Conservation (phyloP, 495 filamentous ascomycete genomes). For the Oidiodendron maius region DNA sequence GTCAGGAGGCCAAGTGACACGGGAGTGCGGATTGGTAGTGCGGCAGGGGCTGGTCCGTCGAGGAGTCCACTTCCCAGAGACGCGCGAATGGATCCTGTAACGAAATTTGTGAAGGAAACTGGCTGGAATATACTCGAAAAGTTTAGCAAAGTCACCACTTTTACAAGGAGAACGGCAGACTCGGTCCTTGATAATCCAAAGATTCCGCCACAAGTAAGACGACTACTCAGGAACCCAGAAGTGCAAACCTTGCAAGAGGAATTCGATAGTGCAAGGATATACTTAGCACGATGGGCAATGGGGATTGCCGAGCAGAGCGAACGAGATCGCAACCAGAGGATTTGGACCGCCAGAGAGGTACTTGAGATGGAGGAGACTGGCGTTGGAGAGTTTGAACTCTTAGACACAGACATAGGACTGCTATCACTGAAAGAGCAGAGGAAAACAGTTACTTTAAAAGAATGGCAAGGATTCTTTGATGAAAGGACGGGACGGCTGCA, state of each 20-base stretch:
- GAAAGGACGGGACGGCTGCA: slow-evolving; percentile 61
- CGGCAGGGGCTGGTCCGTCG: slow-evolving; percentile 21
- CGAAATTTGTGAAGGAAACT: slow-evolving; percentile 91
- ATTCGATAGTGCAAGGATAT: slow-evolving; percentile 91
- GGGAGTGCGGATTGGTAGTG: slow-evolving; percentile 25
- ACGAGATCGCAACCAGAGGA: slow-evolving; percentile 70
- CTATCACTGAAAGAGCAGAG: slow-evolving; percentile 66
- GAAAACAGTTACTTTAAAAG: slow-evolving; percentile 69
- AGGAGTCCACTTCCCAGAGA: slow-evolving; percentile 34
- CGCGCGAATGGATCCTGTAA: slow-evolving; percentile 90
- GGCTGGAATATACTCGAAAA: slow-evolving; percentile 94
- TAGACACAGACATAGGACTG: slow-evolving; percentile 72
- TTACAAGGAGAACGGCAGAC: slow-evolving; percentile 85
- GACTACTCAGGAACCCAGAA: slow-evolving; percentile 85
- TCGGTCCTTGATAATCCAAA: slow-evolving; percentile 85
- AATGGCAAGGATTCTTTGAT: slow-evolving; percentile 89
- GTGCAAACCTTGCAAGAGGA: slow-evolving; percentile 94
- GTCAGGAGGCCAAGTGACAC: slow-evolving; percentile 33
- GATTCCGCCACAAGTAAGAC: slow-evolving; percentile 72
- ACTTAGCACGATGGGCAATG: slow-evolving; percentile 96
- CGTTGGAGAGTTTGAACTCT: slow-evolving; percentile 91
- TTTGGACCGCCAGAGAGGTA: slow-evolving; percentile 90
- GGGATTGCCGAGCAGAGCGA: slow-evolving; percentile 96
- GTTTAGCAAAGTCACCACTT: slow-evolving; percentile 92
- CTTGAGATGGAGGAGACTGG: slow-evolving; percentile 90